These are phyloP conservation scores for Aspergillus sp. DNA, from an alignment of 2,329 filamentous ascomycete genomes.

Conservation along the genomic window DNA sequence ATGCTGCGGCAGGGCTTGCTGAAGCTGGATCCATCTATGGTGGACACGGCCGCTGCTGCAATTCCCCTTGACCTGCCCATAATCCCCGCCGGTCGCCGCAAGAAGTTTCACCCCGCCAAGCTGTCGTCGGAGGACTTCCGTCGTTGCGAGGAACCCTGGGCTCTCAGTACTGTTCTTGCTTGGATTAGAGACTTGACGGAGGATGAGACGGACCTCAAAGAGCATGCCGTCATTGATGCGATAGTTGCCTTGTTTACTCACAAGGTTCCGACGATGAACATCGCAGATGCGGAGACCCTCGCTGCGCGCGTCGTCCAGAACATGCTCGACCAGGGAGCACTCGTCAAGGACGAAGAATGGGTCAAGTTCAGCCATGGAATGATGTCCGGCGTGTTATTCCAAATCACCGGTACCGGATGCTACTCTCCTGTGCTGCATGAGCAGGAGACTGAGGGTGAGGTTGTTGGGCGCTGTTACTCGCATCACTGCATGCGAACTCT, in stretches of 20 bases:
- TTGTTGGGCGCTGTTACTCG: constrained; percentile 81
- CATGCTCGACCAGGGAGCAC: constrained; percentile 75
- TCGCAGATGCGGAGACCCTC: constrained; percentile 88
- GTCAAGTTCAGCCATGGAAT: constrained; percentile 81
- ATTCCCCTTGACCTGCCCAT: constrained; percentile 80
- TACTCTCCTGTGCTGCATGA: constrained; percentile 82
- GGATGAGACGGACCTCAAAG: constrained; percentile 82
- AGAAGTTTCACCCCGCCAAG: constrained; percentile 83
- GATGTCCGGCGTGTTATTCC: constrained; percentile 88
- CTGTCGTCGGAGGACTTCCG: constrained; percentile 77
- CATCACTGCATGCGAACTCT: constrained; percentile 90
- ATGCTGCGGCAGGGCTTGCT: constrained; percentile 43
- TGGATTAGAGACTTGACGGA: constrained; percentile 92
- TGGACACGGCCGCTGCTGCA: constrained; percentile 37
- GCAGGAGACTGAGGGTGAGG: constrained; percentile 53
- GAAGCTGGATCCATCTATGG: constrained; percentile 51
- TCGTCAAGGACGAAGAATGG: constrained; percentile 94
- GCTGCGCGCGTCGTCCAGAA: constrained; percentile 73
- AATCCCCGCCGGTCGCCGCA: constrained; percentile 74
- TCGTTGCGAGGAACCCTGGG: constrained; percentile 88
- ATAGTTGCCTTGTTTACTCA: constrained; percentile 85
- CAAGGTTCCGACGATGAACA: constrained; percentile 98
- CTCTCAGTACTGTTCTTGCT: constrained; percentile 77
- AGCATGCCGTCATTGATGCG: constrained; percentile 81
- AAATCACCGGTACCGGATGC: constrained; percentile 86